These are phyloP conservation scores for Gossypium mustelinum DNA, from an alignment of 345 rosid species.

Conservation along the genomic window DNA sequence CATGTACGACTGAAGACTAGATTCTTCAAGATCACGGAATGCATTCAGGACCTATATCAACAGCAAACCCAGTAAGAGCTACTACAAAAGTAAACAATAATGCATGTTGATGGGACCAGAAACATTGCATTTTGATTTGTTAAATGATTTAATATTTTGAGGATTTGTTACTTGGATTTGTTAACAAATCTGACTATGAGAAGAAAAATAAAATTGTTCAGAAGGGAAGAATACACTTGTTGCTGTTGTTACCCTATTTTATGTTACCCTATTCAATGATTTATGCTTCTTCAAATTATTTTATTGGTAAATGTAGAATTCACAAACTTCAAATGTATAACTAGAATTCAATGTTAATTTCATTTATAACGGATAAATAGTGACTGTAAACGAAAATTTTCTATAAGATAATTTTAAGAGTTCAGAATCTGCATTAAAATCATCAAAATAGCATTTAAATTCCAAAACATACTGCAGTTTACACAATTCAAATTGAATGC, in stretches of 20 bases:
- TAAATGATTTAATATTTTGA: neutral
- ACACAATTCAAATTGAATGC: neutral
- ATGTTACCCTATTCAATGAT: neutral
- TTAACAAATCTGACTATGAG: neutral
- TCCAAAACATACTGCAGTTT: neutral
- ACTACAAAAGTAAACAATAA: slow-evolving; percentile 12
- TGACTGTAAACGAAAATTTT: neutral
- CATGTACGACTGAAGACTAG: slow-evolving; percentile 68
- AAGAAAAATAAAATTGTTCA: neutral
- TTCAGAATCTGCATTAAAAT: neutral
- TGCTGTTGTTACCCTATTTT: neutral
- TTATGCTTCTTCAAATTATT: neutral
- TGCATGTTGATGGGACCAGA: neutral
- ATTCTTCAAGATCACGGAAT: slow-evolving; percentile 78
- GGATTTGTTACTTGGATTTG: neutral
- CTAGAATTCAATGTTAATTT: neutral
- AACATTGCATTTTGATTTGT: slow-evolving; percentile 2
- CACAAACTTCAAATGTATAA: neutral
- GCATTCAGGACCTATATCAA: slow-evolving; percentile 64
- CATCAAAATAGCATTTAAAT: neutral
- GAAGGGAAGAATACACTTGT: neutral
- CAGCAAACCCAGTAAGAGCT: slow-evolving; percentile 18
- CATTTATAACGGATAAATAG: neutral
- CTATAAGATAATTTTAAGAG: neutral
- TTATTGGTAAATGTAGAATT: neutral